Evolutionary conservation across 306 rosid genomes (phyloP).

Genomic region (Begonia fuchsioides): DNA sequence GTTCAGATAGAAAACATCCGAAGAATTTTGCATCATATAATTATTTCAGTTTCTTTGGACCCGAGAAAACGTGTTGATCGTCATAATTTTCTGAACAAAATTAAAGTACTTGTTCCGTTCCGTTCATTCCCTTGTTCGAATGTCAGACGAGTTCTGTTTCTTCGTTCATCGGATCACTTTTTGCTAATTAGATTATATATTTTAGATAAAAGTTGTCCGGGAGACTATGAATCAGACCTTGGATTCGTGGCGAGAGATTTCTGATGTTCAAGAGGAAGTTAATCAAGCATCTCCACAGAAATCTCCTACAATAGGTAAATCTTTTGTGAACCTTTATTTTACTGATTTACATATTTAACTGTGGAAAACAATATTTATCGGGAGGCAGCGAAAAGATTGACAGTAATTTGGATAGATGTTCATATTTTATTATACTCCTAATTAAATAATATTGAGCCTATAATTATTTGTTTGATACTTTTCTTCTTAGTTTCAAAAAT

Average conservation of each 20-base stretch:
- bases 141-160: no score
- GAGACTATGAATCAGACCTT: constrained; percentile 74
- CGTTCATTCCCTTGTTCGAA: no score
- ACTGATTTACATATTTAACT: not conserved
- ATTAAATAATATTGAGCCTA: no score
- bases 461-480: no score
- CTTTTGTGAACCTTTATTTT: not conserved
- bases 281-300: constrained; percentile 28
- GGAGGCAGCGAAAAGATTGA: not conserved
- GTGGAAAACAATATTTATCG: not conserved
- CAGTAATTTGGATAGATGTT: not conserved
- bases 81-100: no score
- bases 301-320: constrained; percentile 40
- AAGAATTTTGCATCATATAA: no score
- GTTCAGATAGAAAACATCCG: constrained; percentile 2
- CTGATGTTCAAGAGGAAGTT: constrained; percentile 24
- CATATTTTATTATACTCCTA: no score
- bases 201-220: constrained; percentile 80
- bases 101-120: no score
- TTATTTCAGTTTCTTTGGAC: not conserved
- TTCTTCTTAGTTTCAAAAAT: no score
- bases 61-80: not conserved
- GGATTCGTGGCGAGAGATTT: constrained; percentile 66
- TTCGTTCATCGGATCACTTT: no score
- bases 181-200: constrained; percentile 3